These are phyloP conservation scores for Bolboschoenoplectus hybrid DNA, from an alignment of 202 grass and related monocot species.

Conservation along the genomic window DNA sequence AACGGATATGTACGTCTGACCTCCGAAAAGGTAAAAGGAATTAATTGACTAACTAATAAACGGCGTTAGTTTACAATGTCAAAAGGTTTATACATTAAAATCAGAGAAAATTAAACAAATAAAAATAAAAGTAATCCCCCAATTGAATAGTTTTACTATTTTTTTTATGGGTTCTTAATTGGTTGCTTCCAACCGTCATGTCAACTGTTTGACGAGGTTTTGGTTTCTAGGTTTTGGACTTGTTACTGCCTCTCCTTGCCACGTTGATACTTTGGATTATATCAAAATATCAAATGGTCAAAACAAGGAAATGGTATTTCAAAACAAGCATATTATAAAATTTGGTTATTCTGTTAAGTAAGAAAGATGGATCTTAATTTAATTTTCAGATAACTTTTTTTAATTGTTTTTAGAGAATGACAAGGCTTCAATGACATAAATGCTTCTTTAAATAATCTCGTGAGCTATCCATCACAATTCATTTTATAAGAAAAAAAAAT, in stretches of 20 bases:
- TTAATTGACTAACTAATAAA: background rate
- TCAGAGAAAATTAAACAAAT: background rate
- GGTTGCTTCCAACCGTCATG: background rate
- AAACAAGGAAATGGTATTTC: background rate
- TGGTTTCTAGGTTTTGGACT: constrained; percentile 7
- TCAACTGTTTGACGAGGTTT: background rate
- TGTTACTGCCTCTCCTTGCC: background rate
- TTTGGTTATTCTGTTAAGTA: background rate
- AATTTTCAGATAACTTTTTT: background rate
- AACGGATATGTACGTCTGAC: constrained; percentile 22
- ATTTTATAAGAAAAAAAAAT: background rate
- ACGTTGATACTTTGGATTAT: background rate
- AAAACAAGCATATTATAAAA: background rate
- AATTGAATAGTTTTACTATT: background rate
- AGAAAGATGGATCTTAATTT: background rate
- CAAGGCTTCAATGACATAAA: background rate
- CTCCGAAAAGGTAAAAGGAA: background rate
- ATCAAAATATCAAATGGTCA: background rate
- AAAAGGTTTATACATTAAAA: background rate
- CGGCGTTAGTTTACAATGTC: constrained; percentile 17
- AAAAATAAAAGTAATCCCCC: constrained; percentile 9
- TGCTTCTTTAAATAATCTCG: background rate
- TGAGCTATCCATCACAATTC: background rate
- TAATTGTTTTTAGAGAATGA: background rate
- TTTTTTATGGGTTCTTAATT: background rate